These are phyloP conservation scores for Lentinula novae-zelandiae DNA, from an alignment of 1,284 basidiomycete genomes.

Conservation along the genomic window DNA sequence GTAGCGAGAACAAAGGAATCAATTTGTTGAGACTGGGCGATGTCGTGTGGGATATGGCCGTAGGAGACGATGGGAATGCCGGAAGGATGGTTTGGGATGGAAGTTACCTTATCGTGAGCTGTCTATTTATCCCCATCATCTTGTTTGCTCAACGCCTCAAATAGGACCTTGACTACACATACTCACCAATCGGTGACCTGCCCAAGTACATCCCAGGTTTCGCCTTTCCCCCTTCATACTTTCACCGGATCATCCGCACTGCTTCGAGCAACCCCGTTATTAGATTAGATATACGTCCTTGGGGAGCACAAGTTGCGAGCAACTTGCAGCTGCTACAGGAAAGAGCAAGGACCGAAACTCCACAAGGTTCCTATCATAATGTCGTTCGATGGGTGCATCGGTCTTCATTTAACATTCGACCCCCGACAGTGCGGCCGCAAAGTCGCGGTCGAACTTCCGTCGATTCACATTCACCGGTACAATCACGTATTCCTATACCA, in stretches of 20 bases:
- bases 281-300: slow-evolving; percentile 69
- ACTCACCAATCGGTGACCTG: slow-evolving; percentile 67
- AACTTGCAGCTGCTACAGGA: slow-evolving; percentile 77
- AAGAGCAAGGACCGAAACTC: slow-evolving; percentile 71
- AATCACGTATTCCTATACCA: slow-evolving; percentile 46
- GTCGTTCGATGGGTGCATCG: slow-evolving; percentile 81
- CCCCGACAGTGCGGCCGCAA: slow-evolving; percentile 19
- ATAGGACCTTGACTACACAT: slow-evolving; percentile 80
- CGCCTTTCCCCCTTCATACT: slow-evolving; percentile 79
- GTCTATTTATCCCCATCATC: background rate
- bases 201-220: slow-evolving; percentile 73
- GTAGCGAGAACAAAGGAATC: background rate
- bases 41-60: slow-evolving; percentile 78
- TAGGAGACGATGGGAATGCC: slow-evolving; percentile 77
- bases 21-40: slow-evolving; percentile 66
- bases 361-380: slow-evolving; percentile 72
- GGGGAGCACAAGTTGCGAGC: slow-evolving; percentile 68
- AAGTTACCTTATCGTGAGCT: slow-evolving; percentile 70
- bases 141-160: background rate
- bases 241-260: slow-evolving; percentile 75
- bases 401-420: slow-evolving; percentile 64
- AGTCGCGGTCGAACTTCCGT: slow-evolving; percentile 13
- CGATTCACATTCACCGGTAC: slow-evolving; percentile 3
- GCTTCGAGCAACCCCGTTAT: slow-evolving; percentile 63
- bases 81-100: slow-evolving; percentile 81